Conservation (phyloP, 225 moss, liverwort and hornwort species). For the Takakia lepidozioides region DNA sequence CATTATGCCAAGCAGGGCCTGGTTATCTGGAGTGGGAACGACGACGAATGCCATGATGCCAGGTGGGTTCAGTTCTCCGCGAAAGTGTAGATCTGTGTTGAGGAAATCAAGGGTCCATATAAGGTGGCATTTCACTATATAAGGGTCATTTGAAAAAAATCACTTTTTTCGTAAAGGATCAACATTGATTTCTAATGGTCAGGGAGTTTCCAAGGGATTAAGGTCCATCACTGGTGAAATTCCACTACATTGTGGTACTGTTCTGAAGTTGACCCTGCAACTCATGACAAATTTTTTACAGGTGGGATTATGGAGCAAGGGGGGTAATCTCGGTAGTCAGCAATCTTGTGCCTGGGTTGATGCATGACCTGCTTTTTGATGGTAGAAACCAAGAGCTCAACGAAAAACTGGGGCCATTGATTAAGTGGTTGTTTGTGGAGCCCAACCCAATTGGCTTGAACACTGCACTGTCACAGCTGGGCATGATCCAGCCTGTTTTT, state of each 20-base stretch:
- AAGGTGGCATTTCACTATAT: too few relatives aligned
- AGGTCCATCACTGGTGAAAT: too few relatives aligned
- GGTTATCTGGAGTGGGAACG: constrained; percentile 83
- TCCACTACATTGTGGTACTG: too few relatives aligned
- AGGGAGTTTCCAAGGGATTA: too few relatives aligned
- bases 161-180: too few relatives aligned
- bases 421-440: constrained; percentile 72
- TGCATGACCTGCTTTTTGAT: constrained; percentile 50
- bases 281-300: too few relatives aligned
- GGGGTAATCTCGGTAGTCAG: constrained; percentile 91
- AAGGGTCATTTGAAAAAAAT: too few relatives aligned
- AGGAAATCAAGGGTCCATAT: too few relatives aligned
- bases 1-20: constrained; percentile 45
- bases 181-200: too few relatives aligned
- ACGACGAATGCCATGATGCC: constrained; percentile 86
- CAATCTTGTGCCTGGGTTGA: constrained; percentile 74
- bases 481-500: constrained; percentile 70
- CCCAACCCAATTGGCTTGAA: constrained; percentile 88
- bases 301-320: constrained; percentile 65
- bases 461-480: constrained; percentile 80
- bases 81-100: not conserved
- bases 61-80: constrained; percentile 24
- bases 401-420: constrained; percentile 56
- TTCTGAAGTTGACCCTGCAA: too few relatives aligned
- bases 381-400: constrained; percentile 57